Percentiles rank a stretch among this genome's conserved stretches.
Evolutionary conservation across 179 eudicot species (phyloP).

Genomic region (Gypsophila paniculata): DNA sequence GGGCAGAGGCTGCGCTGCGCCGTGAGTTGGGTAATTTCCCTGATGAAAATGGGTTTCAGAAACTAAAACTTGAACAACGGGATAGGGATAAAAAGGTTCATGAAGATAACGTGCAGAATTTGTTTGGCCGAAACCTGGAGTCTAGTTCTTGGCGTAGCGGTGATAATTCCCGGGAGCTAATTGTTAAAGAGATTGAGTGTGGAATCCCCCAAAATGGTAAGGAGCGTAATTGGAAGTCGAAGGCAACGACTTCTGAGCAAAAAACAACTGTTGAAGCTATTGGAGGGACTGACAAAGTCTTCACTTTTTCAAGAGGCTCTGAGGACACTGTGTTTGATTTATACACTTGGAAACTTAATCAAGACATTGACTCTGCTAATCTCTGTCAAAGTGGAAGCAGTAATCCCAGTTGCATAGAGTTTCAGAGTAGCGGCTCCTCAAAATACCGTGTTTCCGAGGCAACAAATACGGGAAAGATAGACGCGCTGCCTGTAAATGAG

Average conservation of each 20-base stretch:
- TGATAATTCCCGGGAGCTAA: slow-evolving; percentile 65
- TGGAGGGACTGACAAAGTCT: slow-evolving; percentile 46
- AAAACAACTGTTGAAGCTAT: slow-evolving; percentile 27
- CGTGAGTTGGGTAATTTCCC: slow-evolving; percentile 56
- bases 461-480: slow-evolving; percentile 26
- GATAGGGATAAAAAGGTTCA: slow-evolving; percentile 32
- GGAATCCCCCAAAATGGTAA: slow-evolving; percentile 48
- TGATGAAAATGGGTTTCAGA: slow-evolving; percentile 59
- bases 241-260: slow-evolving; percentile 24
- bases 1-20: slow-evolving; percentile 86
- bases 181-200: slow-evolving; percentile 84
- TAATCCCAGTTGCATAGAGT: no score
- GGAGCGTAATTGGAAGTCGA: slow-evolving; percentile 47
- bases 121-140: slow-evolving; percentile 24
- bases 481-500: slow-evolving; percentile 41
- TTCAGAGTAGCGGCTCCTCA: slow-evolving; percentile 19
- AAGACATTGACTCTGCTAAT: slow-evolving; percentile 35
- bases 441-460: slow-evolving; percentile 36
- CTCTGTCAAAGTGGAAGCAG: not conserved
- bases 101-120: slow-evolving; percentile 34
- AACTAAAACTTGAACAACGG: slow-evolving; percentile 41
- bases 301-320: slow-evolving; percentile 42
- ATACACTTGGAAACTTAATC: slow-evolving; percentile 50
- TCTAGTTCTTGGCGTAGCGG: slow-evolving; percentile 27
- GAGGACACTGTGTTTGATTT: slow-evolving; percentile 67